phyloP scores from a whole-genome alignment of 2,329 filamentous ascomycete genomes.

The Pseudogymnoascus pannorum region DNA sequence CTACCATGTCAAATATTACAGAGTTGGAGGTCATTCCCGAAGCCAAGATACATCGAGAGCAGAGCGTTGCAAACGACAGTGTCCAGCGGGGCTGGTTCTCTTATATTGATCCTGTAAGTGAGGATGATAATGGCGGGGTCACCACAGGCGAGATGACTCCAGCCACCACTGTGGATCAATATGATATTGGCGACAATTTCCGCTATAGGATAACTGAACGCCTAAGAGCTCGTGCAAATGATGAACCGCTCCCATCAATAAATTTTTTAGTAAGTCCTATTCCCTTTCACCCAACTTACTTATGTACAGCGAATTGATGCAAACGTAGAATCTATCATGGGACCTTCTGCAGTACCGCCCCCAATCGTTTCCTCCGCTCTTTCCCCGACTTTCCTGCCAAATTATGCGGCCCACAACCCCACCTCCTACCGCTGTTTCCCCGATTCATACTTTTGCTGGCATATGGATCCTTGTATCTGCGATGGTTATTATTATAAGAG shows the following conservation, averaged over 20 bases:
- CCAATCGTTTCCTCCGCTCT: no score
- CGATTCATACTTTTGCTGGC: no score
- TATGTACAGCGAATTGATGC: no score
- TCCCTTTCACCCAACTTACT: no score
- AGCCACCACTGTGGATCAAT: not conserved
- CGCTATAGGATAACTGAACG: not conserved
- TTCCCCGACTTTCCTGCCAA: no score
- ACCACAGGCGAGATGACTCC: not conserved
- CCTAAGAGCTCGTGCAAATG: not conserved
- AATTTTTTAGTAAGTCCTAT: slow-evolving; percentile 14
- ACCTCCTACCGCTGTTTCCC: no score
- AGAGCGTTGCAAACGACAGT: not conserved
- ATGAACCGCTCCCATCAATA: slow-evolving; percentile 12
- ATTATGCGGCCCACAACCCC: no score
- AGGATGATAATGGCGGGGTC: not conserved
- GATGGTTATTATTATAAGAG: no score
- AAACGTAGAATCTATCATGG: no score
- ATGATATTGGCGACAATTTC: slow-evolving; percentile 8
- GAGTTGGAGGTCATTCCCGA: not conserved
- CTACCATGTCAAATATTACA: not conserved
- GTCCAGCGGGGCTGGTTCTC: not conserved
- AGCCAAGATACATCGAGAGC: not conserved
- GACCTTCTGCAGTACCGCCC: no score
- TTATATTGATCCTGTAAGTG: not conserved
- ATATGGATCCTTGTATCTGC: no score